Conservation (phyloP, 768 basidiomycete genomes). For the Vishniacozyma victoriae region DNA sequence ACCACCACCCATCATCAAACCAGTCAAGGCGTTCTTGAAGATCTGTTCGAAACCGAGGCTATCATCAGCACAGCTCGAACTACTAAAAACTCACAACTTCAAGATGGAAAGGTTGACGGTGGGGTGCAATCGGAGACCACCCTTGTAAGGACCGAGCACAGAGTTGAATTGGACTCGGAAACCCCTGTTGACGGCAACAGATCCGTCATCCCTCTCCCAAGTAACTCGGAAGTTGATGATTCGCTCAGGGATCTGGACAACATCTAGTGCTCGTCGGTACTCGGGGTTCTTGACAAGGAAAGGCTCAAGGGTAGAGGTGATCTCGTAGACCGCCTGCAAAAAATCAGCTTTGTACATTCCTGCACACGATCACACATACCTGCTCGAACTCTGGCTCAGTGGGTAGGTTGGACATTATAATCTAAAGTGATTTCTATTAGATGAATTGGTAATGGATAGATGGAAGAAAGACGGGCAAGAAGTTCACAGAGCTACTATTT, state of each 20-base stretch:
- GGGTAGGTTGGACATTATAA: neutral
- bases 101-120: conserved; percentile 75
- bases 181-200: conserved; percentile 64
- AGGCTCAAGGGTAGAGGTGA: conserved; percentile 58
- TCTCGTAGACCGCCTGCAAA: conserved; percentile 60
- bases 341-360: neutral
- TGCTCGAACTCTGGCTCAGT: conserved; percentile 59
- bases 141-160: conserved; percentile 71
- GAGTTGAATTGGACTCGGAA: conserved; percentile 76
- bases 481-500: too few relatives aligned
- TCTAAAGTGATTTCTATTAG: too few relatives aligned
- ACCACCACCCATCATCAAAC: conserved; percentile 69
- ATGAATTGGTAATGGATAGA: too few relatives aligned
- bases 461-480: too few relatives aligned
- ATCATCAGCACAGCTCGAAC: neutral
- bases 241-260: conserved; percentile 53
- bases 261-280: conserved; percentile 63
- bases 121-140: conserved; percentile 70
- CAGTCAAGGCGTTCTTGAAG: conserved; percentile 74
- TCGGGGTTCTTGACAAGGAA: conserved; percentile 64
- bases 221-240: conserved; percentile 63
- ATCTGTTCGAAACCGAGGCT: conserved; percentile 72
- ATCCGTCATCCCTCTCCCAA: conserved; percentile 68
- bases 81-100: conserved; percentile 54
- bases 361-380: conserved; percentile 38